A percentile compares a stretch with the other conserved stretches of the same genome.
Evolutionary conservation across 2,329 filamentous ascomycete species (phyloP).

Genomic region (Incumbomyces lentus): DNA sequence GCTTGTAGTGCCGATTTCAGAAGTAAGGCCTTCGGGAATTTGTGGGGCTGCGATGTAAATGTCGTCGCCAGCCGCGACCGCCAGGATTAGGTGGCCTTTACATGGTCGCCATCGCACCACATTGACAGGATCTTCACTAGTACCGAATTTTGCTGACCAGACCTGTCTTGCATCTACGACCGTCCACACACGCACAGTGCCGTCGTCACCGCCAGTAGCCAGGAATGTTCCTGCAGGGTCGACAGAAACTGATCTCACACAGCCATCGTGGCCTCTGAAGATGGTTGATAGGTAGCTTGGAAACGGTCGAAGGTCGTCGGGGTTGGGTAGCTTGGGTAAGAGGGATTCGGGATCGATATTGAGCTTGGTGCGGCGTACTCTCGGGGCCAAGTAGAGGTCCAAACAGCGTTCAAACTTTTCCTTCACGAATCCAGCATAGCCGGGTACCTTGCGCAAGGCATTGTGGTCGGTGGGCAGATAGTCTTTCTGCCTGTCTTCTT

Average conservation of each 20-base stretch:
- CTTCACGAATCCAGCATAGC: slow-evolving; percentile 81
- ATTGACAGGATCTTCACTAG: slow-evolving; percentile 65
- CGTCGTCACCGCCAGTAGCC: slow-evolving; percentile 89
- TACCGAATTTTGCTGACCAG: slow-evolving; percentile 70
- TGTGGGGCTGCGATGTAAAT: slow-evolving; percentile 75
- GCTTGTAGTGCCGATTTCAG: slow-evolving; percentile 63
- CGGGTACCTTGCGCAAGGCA: slow-evolving; percentile 81
- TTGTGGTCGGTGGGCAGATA: slow-evolving; percentile 76
- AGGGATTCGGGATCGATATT: slow-evolving; percentile 94
- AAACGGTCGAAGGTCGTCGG: slow-evolving; percentile 89
- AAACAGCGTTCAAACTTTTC: slow-evolving; percentile 93
- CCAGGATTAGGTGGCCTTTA: slow-evolving; percentile 68
- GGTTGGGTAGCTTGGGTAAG: slow-evolving; percentile 82
- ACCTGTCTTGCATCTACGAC: slow-evolving; percentile 75
- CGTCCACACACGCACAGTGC: slow-evolving; percentile 83
- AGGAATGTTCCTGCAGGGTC: slow-evolving; percentile 79
- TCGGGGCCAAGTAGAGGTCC: slow-evolving; percentile 87
- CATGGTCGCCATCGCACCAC: slow-evolving; percentile 81
- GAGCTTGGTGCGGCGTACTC: slow-evolving; percentile 82
- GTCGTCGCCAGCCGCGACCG: slow-evolving; percentile 73
- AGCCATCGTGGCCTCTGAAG: slow-evolving; percentile 78
- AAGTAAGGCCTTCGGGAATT: slow-evolving; percentile 41
- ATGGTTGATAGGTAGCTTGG: slow-evolving; percentile 80
- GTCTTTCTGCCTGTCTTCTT: slow-evolving; percentile 82
- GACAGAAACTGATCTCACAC: slow-evolving; percentile 73